Evolutionary conservation across 108 stramenopile species (phyloP).

Genomic region (Fistulifera pelliculosa): DNA sequence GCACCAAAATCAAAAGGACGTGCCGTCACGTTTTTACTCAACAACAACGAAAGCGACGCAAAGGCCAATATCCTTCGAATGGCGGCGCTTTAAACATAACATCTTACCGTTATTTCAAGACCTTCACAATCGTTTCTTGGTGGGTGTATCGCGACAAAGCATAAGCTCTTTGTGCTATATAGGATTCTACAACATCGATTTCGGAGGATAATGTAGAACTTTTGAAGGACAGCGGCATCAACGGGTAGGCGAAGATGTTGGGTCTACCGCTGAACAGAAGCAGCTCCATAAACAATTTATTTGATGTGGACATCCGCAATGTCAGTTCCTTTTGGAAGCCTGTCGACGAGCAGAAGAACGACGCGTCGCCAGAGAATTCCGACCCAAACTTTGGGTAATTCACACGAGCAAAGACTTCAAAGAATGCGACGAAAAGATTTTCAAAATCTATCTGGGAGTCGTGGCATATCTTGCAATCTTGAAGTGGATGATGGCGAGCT

Average conservation of each 20-base stretch:
- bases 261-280: not conserved
- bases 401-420: not conserved
- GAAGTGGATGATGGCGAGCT: conserved; percentile 82
- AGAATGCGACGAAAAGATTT: not conserved
- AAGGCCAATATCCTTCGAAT: no score
- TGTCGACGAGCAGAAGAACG: not conserved
- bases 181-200: no score
- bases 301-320: conserved; percentile 63
- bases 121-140: no score
- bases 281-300: conserved; percentile 40
- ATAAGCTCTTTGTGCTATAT: no score
- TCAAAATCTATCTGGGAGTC: conserved; percentile 26
- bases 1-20: no score
- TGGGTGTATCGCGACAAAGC: no score
- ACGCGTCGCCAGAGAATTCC: not conserved
- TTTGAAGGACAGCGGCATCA: not conserved
- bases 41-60: no score
- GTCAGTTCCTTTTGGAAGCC: conserved; percentile 12
- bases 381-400: not conserved
- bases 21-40: no score
- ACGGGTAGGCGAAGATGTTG: not conserved
- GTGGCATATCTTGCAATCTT: conserved; percentile 62
- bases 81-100: no score
- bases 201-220: not conserved
- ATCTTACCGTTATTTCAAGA: no score